These are phyloP conservation scores for Backusella liffmaniae DNA, from an alignment of 192 early-diverging fungal species.

Conservation along the genomic window DNA sequence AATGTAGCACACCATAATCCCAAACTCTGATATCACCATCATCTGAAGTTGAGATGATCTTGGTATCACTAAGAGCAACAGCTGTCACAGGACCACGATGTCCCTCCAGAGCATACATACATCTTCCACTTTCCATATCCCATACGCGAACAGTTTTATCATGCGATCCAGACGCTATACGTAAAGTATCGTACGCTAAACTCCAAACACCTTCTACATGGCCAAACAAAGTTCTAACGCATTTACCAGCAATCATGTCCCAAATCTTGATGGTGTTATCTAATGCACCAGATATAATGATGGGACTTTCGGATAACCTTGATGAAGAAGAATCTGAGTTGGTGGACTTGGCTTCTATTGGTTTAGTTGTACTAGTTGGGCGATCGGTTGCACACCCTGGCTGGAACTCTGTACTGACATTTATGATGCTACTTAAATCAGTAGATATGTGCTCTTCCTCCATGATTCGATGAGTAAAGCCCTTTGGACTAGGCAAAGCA, in stretches of 20 bases:
- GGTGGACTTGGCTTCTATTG: neutral
- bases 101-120: slow-evolving; percentile 63
- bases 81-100: slow-evolving; percentile 76
- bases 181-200: slow-evolving; percentile 69
- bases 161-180: slow-evolving; percentile 63
- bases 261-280: slow-evolving; percentile 90
- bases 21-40: slow-evolving; percentile 80
- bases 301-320: slow-evolving; percentile 45
- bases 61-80: slow-evolving; percentile 83
- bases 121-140: slow-evolving; percentile 69
- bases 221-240: slow-evolving; percentile 74
- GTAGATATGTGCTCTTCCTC: slow-evolving; percentile 13
- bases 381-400: slow-evolving; percentile 31
- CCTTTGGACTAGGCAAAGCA: slow-evolving; percentile 21
- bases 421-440: neutral
- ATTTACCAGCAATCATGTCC: slow-evolving; percentile 79
- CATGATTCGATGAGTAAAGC: slow-evolving; percentile 35
- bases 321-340: slow-evolving; percentile 21
- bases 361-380: neutral
- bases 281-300: slow-evolving; percentile 80
- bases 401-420: slow-evolving; percentile 7
- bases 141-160: slow-evolving; percentile 75
- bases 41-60: slow-evolving; percentile 82
- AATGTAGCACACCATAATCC: slow-evolving; percentile 62
- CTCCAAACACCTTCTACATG: slow-evolving; percentile 85